phyloP scores from a whole-genome alignment of 2,329 filamentous ascomycete species.

The Purpureocillium lavendulum region DNA sequence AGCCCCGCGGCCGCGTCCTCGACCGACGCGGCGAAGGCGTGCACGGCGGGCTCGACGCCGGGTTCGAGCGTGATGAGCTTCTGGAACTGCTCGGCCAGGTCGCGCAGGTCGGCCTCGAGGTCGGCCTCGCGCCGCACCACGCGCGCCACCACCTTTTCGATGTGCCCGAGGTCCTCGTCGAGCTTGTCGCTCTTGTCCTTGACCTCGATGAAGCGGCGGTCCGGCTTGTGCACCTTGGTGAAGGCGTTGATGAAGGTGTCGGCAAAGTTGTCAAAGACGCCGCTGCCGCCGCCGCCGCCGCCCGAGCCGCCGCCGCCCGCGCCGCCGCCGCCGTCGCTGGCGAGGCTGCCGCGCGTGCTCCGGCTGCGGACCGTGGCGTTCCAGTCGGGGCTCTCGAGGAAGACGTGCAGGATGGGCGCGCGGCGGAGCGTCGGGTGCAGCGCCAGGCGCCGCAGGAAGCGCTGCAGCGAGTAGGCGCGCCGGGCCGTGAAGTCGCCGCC shows the following conservation, averaged over 20 bases:
- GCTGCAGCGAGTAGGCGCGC: slow-evolving; percentile 80
- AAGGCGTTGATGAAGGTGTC: slow-evolving; percentile 97
- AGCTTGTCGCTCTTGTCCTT: slow-evolving; percentile 88
- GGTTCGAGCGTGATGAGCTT: slow-evolving; percentile 86
- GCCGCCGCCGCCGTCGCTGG: slow-evolving; percentile 32
- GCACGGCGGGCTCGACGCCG: slow-evolving; percentile 72
- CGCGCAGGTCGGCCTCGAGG: slow-evolving; percentile 78
- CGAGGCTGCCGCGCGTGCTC: slow-evolving; percentile 53
- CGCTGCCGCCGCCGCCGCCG: slow-evolving; percentile 41
- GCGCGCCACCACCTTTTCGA: slow-evolving; percentile 91
- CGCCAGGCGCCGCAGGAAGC: slow-evolving; percentile 79
- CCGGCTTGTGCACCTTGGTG: slow-evolving; percentile 90
- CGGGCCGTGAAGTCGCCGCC: slow-evolving; percentile 85
- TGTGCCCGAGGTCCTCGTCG: slow-evolving; percentile 83
- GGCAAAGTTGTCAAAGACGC: slow-evolving; percentile 90
- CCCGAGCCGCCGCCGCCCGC: neutral
- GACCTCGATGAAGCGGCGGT: slow-evolving; percentile 90
- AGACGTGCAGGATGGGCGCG: slow-evolving; percentile 73
- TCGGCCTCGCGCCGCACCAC: slow-evolving; percentile 84
- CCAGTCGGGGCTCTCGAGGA: slow-evolving; percentile 92
- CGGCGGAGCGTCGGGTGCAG: slow-evolving; percentile 84
- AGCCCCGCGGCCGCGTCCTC: slow-evolving; percentile 76
- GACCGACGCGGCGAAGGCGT: slow-evolving; percentile 78
- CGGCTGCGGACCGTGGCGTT: slow-evolving; percentile 88
- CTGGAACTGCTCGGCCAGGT: slow-evolving; percentile 90